Conservation (phyloP, 1,284 basidiomycete genomes). For the Cutaneotrichosporon dermatis region DNA sequence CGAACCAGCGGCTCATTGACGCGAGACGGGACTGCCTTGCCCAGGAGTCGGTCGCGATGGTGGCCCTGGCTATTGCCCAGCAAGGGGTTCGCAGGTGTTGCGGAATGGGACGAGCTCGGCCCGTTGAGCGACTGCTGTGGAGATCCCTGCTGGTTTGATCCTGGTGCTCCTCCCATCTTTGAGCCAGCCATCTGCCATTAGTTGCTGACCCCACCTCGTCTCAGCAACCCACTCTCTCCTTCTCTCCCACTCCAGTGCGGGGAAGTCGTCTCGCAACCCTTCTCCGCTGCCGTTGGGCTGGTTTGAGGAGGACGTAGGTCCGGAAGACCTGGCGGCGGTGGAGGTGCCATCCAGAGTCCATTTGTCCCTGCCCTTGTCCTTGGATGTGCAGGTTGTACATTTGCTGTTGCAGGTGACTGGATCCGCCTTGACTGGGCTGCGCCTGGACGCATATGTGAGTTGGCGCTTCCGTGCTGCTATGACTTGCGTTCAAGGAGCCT, state of each 20-base stretch:
- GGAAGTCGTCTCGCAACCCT: constrained; percentile 43
- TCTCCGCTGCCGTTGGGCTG: constrained; percentile 33
- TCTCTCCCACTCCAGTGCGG: constrained; percentile 34
- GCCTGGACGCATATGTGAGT: constrained; percentile 38
- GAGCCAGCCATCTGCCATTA: constrained; percentile 26
- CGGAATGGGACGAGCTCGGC: constrained; percentile 30
- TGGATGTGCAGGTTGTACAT: constrained; percentile 23
- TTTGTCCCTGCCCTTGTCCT: constrained; percentile 41
- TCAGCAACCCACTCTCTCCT: constrained; percentile 27
- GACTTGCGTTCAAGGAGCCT: constrained; percentile 27
- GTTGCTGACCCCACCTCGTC: constrained; percentile 8
- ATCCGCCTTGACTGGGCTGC: constrained; percentile 27
- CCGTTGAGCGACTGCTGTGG: constrained; percentile 26
- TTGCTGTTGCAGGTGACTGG: constrained; percentile 21
- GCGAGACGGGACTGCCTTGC: constrained; percentile 29
- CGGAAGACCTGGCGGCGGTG: constrained; percentile 47
- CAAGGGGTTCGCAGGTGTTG: constrained; percentile 33
- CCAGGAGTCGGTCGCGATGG: constrained; percentile 36
- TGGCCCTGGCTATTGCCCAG: constrained; percentile 22
- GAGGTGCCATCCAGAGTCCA: constrained; percentile 33
- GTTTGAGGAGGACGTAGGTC: constrained; percentile 24
- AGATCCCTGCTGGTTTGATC: constrained; percentile 14
- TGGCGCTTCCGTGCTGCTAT: constrained; percentile 19
- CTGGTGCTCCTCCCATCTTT: constrained; percentile 19
- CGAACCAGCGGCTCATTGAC: constrained; percentile 62